Conservation (phyloP, 208 protist species). For the Eutreptiella sp. region DNA sequence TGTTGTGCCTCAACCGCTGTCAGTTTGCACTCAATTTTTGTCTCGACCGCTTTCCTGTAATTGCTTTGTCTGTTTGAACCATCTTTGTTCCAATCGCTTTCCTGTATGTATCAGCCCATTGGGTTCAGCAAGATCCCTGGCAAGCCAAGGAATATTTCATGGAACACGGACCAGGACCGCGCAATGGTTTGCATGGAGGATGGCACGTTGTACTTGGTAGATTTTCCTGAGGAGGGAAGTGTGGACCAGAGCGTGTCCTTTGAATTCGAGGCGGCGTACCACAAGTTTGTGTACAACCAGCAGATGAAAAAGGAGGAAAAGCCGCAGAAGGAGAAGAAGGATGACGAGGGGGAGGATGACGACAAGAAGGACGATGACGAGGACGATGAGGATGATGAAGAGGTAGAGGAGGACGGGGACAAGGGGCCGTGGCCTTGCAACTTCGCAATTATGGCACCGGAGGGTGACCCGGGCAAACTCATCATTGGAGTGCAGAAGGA, state of each 20-base stretch:
- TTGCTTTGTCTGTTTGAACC: too few species aligned
- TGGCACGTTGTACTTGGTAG: slow-evolving; percentile 59
- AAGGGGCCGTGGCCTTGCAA: slow-evolving; percentile 55
- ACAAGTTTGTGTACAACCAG: slow-evolving; percentile 64
- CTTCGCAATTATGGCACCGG: slow-evolving; percentile 42
- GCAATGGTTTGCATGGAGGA: slow-evolving; percentile 60
- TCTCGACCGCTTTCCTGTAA: too few species aligned
- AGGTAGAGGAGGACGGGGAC: slow-evolving; percentile 38
- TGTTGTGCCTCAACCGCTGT: too few species aligned
- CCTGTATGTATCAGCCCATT: slow-evolving; percentile 43
- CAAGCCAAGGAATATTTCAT: slow-evolving; percentile 51
- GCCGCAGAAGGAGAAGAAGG: slow-evolving; percentile 30
- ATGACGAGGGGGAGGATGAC: slow-evolving; percentile 29
- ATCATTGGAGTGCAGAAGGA: slow-evolving; percentile 52
- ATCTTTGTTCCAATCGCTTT: too few species aligned
- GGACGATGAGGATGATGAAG: slow-evolving; percentile 54
- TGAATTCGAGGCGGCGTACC: slow-evolving; percentile 54
- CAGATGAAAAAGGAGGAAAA: slow-evolving; percentile 52
- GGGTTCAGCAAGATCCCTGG: slow-evolving; percentile 62
- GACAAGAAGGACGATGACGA: slow-evolving; percentile 47
- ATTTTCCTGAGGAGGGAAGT: slow-evolving; percentile 37
- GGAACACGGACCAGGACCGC: slow-evolving; percentile 48
- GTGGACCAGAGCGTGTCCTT: slow-evolving; percentile 58
- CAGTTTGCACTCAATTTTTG: too few species aligned
- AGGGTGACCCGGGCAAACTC: slow-evolving; percentile 26